Conservation (phyloP, 176 grass and related monocot species). For the Tillandsia leiboldiana region DNA sequence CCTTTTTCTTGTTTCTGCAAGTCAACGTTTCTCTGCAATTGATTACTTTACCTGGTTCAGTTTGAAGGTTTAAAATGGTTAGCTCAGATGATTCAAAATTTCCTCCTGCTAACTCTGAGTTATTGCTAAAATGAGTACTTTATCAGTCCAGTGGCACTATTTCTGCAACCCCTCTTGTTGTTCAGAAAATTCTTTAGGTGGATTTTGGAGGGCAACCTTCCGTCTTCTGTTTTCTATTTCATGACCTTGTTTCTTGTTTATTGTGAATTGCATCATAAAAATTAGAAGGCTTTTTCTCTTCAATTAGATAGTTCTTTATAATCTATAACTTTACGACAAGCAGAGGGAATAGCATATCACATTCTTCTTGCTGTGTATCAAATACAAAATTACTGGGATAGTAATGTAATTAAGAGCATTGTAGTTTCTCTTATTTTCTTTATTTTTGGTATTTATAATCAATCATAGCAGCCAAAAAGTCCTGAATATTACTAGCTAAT, state of each 20-base stretch:
- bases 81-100: no score
- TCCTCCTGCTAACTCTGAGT: no score
- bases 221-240: background rate
- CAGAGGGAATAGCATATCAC: no score
- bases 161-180: no score
- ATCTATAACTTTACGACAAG: no score
- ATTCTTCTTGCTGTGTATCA: no score
- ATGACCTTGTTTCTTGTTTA: background rate
- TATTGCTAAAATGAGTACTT: no score
- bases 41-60: background rate
- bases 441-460: background rate
- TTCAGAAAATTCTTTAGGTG: no score
- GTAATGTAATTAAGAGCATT: background rate
- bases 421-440: background rate
- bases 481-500: background rate
- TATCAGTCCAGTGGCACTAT: no score
- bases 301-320: background rate
- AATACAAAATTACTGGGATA: no score
- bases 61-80: background rate
- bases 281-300: background rate
- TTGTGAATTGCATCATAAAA: background rate
- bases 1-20: background rate
- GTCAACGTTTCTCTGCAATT: background rate
- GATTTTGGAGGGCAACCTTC: background rate
- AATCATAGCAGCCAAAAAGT: background rate